These are phyloP conservation scores for Croton laevigatus DNA, from an alignment of 441 rosid species.

Conservation along the genomic window DNA sequence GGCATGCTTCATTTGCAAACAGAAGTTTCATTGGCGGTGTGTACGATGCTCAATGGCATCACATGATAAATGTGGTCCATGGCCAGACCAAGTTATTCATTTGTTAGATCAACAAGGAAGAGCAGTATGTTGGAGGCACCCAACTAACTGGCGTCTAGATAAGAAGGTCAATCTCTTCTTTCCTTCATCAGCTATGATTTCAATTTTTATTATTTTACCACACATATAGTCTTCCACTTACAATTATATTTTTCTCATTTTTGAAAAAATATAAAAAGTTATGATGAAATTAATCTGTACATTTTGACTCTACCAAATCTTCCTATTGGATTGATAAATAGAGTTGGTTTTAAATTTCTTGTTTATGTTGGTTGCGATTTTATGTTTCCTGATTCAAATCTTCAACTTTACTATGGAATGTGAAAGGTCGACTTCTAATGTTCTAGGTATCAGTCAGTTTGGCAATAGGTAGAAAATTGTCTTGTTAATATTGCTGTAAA, in stretches of 20 bases:
- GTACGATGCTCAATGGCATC: constrained; percentile 64
- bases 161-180: constrained; percentile 79
- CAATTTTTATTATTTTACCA: background rate
- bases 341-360: background rate
- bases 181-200: constrained; percentile 30
- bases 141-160: constrained; percentile 63
- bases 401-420: background rate
- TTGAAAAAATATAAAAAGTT: background rate
- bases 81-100: constrained; percentile 66
- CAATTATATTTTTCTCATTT: background rate
- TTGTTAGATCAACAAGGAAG: constrained; percentile 55
- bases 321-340: too few relatives aligned
- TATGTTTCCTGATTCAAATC: background rate
- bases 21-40: constrained; percentile 72
- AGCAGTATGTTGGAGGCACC: constrained; percentile 95
- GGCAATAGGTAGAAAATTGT: background rate
- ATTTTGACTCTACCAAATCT: background rate
- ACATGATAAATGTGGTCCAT: constrained; percentile 80
- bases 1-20: constrained; percentile 83
- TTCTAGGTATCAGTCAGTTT: too few relatives aligned
- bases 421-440: background rate
- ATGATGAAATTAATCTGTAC: background rate
- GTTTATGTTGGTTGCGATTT: background rate
- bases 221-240: background rate
- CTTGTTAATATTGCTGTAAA: too few relatives aligned